phyloP scores from a whole-genome alignment of 495 filamentous ascomycete species.

The Daldinia caldariorum region DNA sequence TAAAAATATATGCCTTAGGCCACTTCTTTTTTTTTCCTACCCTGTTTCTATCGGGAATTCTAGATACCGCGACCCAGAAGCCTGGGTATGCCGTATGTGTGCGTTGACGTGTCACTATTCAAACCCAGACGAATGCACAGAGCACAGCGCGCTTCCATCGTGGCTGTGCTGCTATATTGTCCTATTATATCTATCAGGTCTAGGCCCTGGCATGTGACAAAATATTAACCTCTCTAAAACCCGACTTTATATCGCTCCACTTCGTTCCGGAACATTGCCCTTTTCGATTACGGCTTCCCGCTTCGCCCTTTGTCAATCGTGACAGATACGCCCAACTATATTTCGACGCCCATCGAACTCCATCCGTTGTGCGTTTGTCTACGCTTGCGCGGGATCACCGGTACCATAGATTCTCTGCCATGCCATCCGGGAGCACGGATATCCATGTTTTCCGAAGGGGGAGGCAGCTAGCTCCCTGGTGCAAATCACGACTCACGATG shows the following conservation, averaged over 20 bases:
- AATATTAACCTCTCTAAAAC: slow-evolving; percentile 20
- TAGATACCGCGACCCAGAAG: slow-evolving; percentile 43
- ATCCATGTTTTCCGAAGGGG: slow-evolving; percentile 5
- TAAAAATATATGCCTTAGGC: slow-evolving; percentile 19
- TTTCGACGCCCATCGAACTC: slow-evolving; percentile 23
- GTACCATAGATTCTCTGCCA: slow-evolving; percentile 19
- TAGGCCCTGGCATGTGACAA: slow-evolving; percentile 38
- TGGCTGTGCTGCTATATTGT: slow-evolving; percentile 39
- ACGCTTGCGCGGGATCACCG: slow-evolving; percentile 28
- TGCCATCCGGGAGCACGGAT: slow-evolving; percentile 9
- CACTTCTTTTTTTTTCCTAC: slow-evolving; percentile 12
- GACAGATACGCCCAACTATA: slow-evolving; percentile 34
- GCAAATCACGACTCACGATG: slow-evolving; percentile 34
- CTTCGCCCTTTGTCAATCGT: slow-evolving; percentile 25
- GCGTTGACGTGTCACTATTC: slow-evolving; percentile 42
- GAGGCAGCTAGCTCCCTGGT: slow-evolving; percentile 16
- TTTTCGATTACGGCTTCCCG: slow-evolving; percentile 34
- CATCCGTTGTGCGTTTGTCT: slow-evolving; percentile 21
- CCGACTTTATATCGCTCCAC: slow-evolving; percentile 35
- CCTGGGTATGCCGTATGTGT: slow-evolving; percentile 42
- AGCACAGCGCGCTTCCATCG: slow-evolving; percentile 32
- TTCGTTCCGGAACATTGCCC: slow-evolving; percentile 45
- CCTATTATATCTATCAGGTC: slow-evolving; percentile 22
- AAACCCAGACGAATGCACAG: slow-evolving; percentile 34
- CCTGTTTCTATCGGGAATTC: slow-evolving; percentile 24